A percentile compares a stretch with the other conserved stretches of the same genome.
Conservation (phyloP, 257 asterid genomes). For the Perilla frutescens region DNA sequence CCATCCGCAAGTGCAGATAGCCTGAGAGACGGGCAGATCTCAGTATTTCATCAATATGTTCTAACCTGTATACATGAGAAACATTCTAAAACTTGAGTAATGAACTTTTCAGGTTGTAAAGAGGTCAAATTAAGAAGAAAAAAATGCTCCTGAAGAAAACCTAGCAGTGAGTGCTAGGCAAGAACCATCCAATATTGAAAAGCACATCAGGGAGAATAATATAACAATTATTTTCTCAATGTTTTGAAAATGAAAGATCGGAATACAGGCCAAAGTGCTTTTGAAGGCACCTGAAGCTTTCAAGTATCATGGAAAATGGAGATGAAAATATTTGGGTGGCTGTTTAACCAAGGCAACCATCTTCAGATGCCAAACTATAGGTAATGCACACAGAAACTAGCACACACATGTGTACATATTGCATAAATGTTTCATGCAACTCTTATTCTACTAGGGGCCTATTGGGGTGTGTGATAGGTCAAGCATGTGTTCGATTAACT, state of each 20-base stretch:
- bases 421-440: background rate
- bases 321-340: background rate
- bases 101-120: constrained; percentile 16
- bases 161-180: background rate
- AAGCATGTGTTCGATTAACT: background rate
- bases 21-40: constrained; percentile 87
- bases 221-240: background rate
- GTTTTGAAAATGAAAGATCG: background rate
- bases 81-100: constrained; percentile 4
- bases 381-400: background rate
- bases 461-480: background rate
- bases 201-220: background rate
- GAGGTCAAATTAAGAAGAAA: background rate
- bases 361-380: constrained; percentile 26
- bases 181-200: constrained; percentile 10
- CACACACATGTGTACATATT: background rate
- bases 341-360: background rate
- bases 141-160: constrained; percentile 8
- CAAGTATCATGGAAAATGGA: background rate
- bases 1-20: constrained; percentile 80
- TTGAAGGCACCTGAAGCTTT: background rate
- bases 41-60: constrained; percentile 86
- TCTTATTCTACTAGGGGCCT: background rate
- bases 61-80: constrained; percentile 59
- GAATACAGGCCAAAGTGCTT: background rate